Evolutionary conservation across 179 eudicot genomes (phyloP).

Genomic region (Silene noctiflora): DNA sequence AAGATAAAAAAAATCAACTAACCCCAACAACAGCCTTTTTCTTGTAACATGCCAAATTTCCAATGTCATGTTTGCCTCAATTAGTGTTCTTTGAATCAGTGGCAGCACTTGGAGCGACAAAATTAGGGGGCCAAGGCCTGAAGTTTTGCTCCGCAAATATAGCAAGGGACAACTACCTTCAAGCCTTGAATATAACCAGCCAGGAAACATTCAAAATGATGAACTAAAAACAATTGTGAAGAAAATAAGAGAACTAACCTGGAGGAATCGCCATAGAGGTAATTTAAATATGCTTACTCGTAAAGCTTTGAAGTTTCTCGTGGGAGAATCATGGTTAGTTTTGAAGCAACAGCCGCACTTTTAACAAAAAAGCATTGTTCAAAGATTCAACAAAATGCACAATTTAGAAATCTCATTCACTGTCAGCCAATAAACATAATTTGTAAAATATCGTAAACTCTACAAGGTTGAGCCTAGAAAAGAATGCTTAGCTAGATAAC

Average conservation of each 20-base stretch:
- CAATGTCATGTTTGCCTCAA: too few relatives aligned
- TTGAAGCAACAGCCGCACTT: neutral
- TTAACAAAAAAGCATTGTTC: constrained; percentile 1
- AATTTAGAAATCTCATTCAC: constrained; percentile 1
- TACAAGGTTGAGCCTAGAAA: constrained; percentile 5
- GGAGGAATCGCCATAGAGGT: neutral
- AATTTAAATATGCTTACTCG: neutral
- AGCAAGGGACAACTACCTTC: neutral
- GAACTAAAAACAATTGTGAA: neutral
- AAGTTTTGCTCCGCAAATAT: too few relatives aligned
- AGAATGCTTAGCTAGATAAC: neutral
- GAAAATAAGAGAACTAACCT: constrained; percentile 11
- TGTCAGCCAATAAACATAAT: neutral
- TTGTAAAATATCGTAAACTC: neutral
- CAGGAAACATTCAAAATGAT: neutral
- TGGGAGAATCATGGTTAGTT: neutral
- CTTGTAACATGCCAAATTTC: neutral
- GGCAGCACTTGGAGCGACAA: too few relatives aligned
- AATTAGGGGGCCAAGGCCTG: neutral
- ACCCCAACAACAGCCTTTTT: neutral
- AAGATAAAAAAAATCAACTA: neutral
- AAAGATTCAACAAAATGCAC: neutral
- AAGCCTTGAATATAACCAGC: neutral
- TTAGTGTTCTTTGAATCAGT: too few relatives aligned
- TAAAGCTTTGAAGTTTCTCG: neutral